Evolutionary conservation across 164 flowering plant species (phyloP), one percentile per base, ranked within the genome.

Genomic region (Umbilicus rupestris): DNA sequence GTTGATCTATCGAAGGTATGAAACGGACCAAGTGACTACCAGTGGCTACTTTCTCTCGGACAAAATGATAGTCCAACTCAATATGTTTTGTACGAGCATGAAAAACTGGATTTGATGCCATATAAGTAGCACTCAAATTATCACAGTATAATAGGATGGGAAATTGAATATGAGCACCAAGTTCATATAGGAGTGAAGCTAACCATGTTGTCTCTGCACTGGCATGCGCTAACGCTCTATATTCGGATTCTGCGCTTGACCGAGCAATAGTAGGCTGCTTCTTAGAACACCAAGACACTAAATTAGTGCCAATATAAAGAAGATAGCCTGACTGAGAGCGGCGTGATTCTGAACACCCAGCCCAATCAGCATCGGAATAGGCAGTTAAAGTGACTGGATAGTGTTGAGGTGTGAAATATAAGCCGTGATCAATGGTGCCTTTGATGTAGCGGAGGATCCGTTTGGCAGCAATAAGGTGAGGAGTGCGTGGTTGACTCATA

Each of bases 231-330:
- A 37, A 4, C 7, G 42, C 65, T 4, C 65, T 37, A 1, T 62
- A 62, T 62, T 62, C 65, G 9, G 65, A 15, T 33, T 37, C 44
- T 11, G 65, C 35, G 12, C 35, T 22, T 5, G 65, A 62, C 12
- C 65, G 65, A 39, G 35, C 16, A 29, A 62, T n/a, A 31, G 41
- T 62, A 4, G 35, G 20, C n/a, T 62, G 65, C 37, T 37, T 62
- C 42, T 62, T 62, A 5, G 65, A 22, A 5, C n/a, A 29, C 65
- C 65, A 62, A 16, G 65, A 62, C 41, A 62, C 12, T 12, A 30
- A 16, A 37, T 62, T 62, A 62, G 19, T 15, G 37, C 65, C 65
- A 12, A 33, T 14, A 28, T 30, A 62, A 62, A 62, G 11, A 37
- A 37, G 37, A 33, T 62, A 62, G 4, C 65, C 65, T 10, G 44